Base-by-base conservation (phyloP, 495 filamentous ascomycete species). In the Haplographium delicatum region DNA sequence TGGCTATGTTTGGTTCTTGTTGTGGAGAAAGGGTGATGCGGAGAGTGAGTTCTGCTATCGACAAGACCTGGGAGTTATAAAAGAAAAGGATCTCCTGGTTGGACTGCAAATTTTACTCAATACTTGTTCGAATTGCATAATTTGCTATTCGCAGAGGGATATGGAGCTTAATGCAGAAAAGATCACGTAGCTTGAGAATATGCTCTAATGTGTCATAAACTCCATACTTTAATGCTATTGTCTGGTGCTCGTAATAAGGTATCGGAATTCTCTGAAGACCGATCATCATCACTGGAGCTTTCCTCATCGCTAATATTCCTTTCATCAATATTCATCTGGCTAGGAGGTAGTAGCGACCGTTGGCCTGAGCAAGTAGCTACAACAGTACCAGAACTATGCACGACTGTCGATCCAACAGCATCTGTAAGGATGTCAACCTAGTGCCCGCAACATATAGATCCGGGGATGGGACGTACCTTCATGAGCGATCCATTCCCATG, bases 301-400 rank as follows among this genome's bases (percentile, higher is more conserved):
- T 44, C 38, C 6, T 44, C 16, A 4, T 30, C 35, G 11, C 30
- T 54, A 25, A 19, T 26, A 19, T 24, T 47, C 23, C 15, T 19
- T 37, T 48, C n/a, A n/a, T n/a, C n/a, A n/a, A n/a, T n/a, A n/a
- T n/a, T n/a, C n/a, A n/a, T 20, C 0, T 45, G 22, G 3, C 20
- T 37, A 42, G 33, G n/a, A 16, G 53, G 22, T 27, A 37, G 11
- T 11, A 26, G 15, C 10, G 53, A 44, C 15, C 72, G 65, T 46
- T 81, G 75, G 15, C 88, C 88, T 22, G 86, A 86, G 58, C 81
- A 86, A 2, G 85, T 91, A n/a, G 83, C 88, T 24, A 83, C 67
- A 24, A 91, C 81, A 40, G 71, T 76, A 3, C 85, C 85, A 50
- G 70, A 74, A 20, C 73, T 73, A 67, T 94, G 86, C 58, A 90